These are phyloP conservation scores for Fusarium pseudocircinatum DNA, from an alignment of 2,329 filamentous ascomycete genomes.

Conservation along the genomic window DNA sequence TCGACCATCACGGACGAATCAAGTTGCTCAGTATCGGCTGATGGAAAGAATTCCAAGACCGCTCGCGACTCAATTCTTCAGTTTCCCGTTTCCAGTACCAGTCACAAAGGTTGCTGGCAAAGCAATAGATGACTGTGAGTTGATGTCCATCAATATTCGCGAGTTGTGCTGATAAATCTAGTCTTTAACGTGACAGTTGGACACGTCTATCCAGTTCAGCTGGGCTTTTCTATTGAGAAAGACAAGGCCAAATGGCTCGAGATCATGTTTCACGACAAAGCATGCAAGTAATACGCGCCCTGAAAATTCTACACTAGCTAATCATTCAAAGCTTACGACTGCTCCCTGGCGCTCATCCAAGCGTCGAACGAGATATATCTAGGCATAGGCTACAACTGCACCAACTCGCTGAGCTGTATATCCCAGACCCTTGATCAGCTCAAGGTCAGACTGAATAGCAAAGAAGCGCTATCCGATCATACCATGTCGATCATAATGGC, in stretches of 20 bases:
- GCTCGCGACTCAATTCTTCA: background rate
- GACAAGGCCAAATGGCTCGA: constrained; percentile 4
- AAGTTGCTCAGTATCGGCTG: background rate
- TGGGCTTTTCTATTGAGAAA: background rate
- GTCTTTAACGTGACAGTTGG: constrained; percentile 1
- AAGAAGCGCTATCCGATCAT: background rate
- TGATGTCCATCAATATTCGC: rapidly evolving
- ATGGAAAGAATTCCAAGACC: constrained; percentile 2
- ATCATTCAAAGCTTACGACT: background rate
- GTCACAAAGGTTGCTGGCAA: background rate
- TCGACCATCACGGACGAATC: background rate
- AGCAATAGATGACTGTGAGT: constrained; percentile 10
- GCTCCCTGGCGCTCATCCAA: background rate
- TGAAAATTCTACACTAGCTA: rapidly evolving
- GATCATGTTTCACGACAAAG: constrained; percentile 3
- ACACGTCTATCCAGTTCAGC: background rate
- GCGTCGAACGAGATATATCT: constrained; percentile 17
- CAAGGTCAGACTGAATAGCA: background rate
- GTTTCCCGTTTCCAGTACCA: constrained; percentile 1
- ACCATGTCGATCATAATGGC: background rate
- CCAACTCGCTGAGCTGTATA: background rate
- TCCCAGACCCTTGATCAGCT: constrained; percentile 4
- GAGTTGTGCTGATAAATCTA: background rate
- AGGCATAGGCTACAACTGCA: background rate
- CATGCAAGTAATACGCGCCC: background rate